These are phyloP conservation scores for Magnaporthales sp. DNA, from an alignment of 2,329 filamentous ascomycete genomes.

Conservation along the genomic window DNA sequence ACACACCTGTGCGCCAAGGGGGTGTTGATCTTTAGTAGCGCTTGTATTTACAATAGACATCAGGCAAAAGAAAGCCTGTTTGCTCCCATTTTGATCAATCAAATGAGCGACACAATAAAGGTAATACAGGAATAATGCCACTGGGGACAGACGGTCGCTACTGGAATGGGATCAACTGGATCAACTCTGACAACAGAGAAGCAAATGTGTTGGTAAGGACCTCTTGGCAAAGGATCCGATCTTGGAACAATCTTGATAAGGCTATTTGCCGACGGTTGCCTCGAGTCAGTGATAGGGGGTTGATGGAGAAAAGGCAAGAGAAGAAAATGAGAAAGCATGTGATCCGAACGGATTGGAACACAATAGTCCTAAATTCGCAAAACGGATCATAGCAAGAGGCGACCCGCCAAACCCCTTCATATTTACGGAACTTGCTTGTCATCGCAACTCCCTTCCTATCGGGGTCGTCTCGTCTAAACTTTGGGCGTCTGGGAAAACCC, in stretches of 20 bases:
- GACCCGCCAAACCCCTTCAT: background rate
- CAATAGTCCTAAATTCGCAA: background rate
- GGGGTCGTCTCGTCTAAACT: background rate
- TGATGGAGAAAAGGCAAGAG: background rate
- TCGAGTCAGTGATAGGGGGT: background rate
- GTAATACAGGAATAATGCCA: too few relatives aligned
- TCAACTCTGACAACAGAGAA: too few relatives aligned
- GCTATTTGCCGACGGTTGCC: background rate
- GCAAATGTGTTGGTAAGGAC: too few relatives aligned
- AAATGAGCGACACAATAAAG: too few relatives aligned
- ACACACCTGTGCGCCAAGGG: background rate
- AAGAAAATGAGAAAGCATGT: too few relatives aligned
- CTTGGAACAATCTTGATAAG: too few relatives aligned
- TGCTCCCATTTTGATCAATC: too few relatives aligned
- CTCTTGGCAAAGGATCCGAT: too few relatives aligned
- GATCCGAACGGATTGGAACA: too few relatives aligned
- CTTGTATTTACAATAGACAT: background rate
- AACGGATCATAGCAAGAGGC: background rate
- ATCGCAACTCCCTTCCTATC: background rate
- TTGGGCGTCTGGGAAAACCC: background rate
- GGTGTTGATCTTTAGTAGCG: background rate
- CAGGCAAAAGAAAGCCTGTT: background rate
- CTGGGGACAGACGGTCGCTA: too few relatives aligned
- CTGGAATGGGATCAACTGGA: too few relatives aligned
- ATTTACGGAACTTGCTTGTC: background rate